Evolutionary conservation across 208 protist genomes (phyloP).

Genomic region (Strigomonas culicis): DNA sequence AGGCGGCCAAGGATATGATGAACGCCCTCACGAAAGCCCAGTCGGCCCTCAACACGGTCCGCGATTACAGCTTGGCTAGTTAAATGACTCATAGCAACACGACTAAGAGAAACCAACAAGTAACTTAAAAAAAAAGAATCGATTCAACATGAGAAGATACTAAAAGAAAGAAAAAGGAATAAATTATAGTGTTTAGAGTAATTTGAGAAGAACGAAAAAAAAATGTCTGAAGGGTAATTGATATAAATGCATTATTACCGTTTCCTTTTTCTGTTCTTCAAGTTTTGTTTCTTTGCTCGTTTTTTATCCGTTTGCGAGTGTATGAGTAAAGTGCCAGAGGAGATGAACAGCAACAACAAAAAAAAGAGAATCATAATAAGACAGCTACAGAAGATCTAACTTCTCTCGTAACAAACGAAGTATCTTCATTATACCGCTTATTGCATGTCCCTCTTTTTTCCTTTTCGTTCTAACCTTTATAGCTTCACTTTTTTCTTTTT

Average conservation of each 20-base stretch:
- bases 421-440: slow-evolving; percentile 1
- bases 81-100: not conserved
- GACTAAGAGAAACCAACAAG: not conserved
- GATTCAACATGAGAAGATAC: too few relatives aligned
- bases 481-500: slow-evolving; percentile 13
- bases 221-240: too few relatives aligned
- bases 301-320: too few relatives aligned
- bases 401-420: too few relatives aligned
- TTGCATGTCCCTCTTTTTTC: not conserved
- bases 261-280: slow-evolving; percentile 3
- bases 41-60: slow-evolving; percentile 78
- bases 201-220: not conserved
- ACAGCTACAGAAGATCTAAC: too few relatives aligned
- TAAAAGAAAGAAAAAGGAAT: too few relatives aligned
- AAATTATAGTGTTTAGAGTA: not conserved
- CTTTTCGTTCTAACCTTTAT: slow-evolving; percentile 1
- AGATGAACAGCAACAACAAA: too few relatives aligned
- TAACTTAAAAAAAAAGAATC: too few relatives aligned
- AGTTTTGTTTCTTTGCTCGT: not conserved
- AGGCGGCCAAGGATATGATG: slow-evolving; percentile 89
- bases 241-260: too few relatives aligned
- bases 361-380: too few relatives aligned
- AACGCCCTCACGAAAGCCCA: slow-evolving; percentile 84
- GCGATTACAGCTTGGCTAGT: slow-evolving; percentile 42
- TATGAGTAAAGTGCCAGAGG: too few relatives aligned